A percentile compares a stretch with the other conserved stretches of the same genome.
phyloP scores from a whole-genome alignment of 257 asterid species.

The Fraxinus quadrangulata region DNA sequence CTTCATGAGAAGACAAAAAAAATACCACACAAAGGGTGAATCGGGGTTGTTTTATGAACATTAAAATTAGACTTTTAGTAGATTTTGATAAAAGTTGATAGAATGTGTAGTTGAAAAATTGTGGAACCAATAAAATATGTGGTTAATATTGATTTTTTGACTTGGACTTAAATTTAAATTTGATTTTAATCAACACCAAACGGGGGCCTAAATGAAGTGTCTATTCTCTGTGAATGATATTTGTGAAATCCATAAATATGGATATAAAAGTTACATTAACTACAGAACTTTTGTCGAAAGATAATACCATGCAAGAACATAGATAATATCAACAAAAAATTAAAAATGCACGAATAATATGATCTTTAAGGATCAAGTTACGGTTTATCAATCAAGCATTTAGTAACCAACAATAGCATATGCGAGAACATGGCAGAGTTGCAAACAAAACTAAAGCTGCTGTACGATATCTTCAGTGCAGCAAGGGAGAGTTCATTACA shows the following conservation, averaged over 20 bases:
- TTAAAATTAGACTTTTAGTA: too few relatives aligned
- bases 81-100: too few relatives aligned
- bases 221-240: too few relatives aligned
- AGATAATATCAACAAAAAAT: conserved; percentile 7
- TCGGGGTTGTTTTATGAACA: not conserved
- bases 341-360: conserved; percentile 7
- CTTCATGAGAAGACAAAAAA: not conserved
- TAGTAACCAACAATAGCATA: conserved; percentile 25
- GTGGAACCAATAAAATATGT: too few relatives aligned
- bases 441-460: conserved; percentile 35
- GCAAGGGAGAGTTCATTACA: conserved; percentile 20
- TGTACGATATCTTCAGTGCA: conserved; percentile 42
- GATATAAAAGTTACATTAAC: not conserved
- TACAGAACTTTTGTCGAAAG: not conserved
- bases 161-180: too few relatives aligned
- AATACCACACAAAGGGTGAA: not conserved
- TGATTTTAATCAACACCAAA: too few relatives aligned
- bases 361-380: conserved; percentile 23
- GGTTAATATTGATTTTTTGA: too few relatives aligned
- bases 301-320: not conserved
- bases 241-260: not conserved
- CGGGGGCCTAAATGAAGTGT: too few relatives aligned
- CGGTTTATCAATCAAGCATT: conserved; percentile 21
- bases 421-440: conserved; percentile 13
- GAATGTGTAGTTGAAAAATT: too few relatives aligned